These are phyloP conservation scores for Lonicera japonica DNA, from an alignment of 129 eudicot genomes.

Conservation along the genomic window DNA sequence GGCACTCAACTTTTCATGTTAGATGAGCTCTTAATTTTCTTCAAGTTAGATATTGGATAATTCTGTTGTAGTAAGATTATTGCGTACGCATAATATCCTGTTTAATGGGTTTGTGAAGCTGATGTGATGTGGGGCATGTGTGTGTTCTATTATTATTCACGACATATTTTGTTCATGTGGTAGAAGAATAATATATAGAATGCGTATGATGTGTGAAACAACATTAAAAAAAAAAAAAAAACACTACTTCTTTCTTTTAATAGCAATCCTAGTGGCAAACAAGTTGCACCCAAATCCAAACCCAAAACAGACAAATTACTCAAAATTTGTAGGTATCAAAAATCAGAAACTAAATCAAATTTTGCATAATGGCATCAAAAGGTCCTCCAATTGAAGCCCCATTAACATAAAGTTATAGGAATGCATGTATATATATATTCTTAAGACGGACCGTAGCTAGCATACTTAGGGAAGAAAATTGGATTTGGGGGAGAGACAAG, in stretches of 20 bases:
- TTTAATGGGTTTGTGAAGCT: no score
- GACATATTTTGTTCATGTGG: not conserved
- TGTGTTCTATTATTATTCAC: no score
- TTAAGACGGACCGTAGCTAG: not conserved
- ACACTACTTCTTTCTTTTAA: conserved; percentile 14
- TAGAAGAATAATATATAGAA: conserved; percentile 2
- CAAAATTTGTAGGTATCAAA: not conserved
- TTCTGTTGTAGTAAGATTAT: no score
- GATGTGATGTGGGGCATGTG: no score
- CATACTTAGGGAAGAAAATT: conserved; percentile 7
- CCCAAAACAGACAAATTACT: not conserved
- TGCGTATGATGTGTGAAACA: conserved; percentile 26
- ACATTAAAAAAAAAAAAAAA: conserved; percentile 1
- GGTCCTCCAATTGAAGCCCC: conserved; percentile 10
- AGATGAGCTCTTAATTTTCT: no score
- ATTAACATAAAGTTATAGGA: not conserved
- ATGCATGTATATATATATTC: not conserved
- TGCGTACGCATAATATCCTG: no score
- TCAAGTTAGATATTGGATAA: no score
- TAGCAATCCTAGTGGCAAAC: conserved; percentile 33
- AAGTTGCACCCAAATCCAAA: conserved; percentile 14
- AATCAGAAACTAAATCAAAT: conserved; percentile 7
- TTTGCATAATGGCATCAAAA: conserved; percentile 13
- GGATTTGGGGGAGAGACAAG: conserved; percentile 1
- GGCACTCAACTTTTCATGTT: not conserved